Evolutionary conservation across 192 early-diverging fungal species (phyloP).

Genomic region (Coemansia sp.): DNA sequence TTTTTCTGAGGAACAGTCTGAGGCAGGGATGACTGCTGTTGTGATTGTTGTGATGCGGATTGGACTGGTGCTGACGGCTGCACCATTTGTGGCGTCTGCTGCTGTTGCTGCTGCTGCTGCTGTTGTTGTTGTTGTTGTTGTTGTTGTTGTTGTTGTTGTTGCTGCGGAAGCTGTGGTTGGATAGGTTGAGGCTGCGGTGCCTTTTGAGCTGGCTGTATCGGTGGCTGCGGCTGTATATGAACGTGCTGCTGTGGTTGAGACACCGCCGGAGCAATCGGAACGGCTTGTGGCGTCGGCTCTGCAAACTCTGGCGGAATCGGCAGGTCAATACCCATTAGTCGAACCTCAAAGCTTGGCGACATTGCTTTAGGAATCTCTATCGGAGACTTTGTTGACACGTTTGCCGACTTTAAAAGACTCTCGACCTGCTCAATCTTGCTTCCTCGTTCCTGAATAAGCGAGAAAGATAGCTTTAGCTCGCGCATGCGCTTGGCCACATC

Average conservation of each 20-base stretch:
- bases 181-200: constrained; percentile 2
- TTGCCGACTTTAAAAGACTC: constrained; percentile 32
- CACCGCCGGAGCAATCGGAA: constrained; percentile 17
- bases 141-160: constrained; percentile 6
- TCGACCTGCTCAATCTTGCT: constrained; percentile 42
- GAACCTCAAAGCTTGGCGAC: constrained; percentile 43
- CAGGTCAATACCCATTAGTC: constrained; percentile 39
- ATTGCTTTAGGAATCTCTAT: constrained; percentile 37
- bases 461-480: constrained; percentile 50
- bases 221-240: constrained; percentile 25
- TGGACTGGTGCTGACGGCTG: too few species aligned
- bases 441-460: constrained; percentile 46
- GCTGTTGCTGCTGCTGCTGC: constrained; percentile 3
- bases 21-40: neutral
- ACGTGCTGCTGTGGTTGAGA: constrained; percentile 19
- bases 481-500: constrained; percentile 45
- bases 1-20: constrained; percentile 34
- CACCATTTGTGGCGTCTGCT: neutral
- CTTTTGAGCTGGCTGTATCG: neutral
- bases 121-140: neutral
- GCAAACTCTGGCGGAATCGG: constrained; percentile 30
- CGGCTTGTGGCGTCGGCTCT: constrained; percentile 2
- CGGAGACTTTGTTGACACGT: constrained; percentile 27
- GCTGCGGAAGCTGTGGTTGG: constrained; percentile 1
- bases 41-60: neutral